phyloP scores from a whole-genome alignment of 2,329 filamentous ascomycete genomes.

The Chalara sp. region DNA sequence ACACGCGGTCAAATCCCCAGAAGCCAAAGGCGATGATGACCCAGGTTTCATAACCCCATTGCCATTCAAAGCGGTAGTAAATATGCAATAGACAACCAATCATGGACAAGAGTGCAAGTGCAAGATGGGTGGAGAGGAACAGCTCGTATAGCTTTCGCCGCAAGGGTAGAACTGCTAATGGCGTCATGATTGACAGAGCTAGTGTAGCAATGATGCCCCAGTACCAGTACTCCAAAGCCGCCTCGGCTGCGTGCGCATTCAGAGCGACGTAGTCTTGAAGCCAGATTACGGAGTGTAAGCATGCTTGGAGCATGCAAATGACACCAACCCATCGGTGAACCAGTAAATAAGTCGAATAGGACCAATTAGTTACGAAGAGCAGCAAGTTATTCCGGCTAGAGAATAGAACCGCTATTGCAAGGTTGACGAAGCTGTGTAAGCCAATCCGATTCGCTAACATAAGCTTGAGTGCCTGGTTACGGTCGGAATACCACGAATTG shows the following conservation, averaged over 20 bases:
- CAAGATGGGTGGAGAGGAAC: constrained; percentile 13
- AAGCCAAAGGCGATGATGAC: constrained; percentile 35
- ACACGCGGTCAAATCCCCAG: constrained; percentile 38
- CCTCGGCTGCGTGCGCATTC: constrained; percentile 22
- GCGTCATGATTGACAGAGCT: constrained; percentile 17
- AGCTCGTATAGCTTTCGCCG: constrained; percentile 24
- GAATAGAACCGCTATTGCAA: constrained; percentile 9
- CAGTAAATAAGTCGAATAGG: constrained; percentile 24
- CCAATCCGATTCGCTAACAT: constrained; percentile 6
- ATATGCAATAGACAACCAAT: constrained; percentile 30
- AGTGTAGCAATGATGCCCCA: constrained; percentile 35
- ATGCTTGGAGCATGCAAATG: constrained; percentile 36
- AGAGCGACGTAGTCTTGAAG: constrained; percentile 25
- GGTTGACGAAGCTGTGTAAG: constrained; percentile 6
- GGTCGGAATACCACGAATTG: constrained; percentile 1
- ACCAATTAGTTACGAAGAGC: constrained; percentile 2
- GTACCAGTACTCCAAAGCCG: constrained; percentile 32
- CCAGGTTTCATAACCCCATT: constrained; percentile 30
- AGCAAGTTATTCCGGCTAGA: constrained; percentile 7
- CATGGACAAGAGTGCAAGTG: constrained; percentile 9
- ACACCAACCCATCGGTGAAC: constrained; percentile 42
- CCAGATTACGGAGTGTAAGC: constrained; percentile 34
- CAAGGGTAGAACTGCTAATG: constrained; percentile 30
- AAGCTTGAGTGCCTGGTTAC: background rate
- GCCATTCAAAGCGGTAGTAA: constrained; percentile 26